phyloP scores from a whole-genome alignment of 169 alveolate species.

The Babesia bovis region DNA sequence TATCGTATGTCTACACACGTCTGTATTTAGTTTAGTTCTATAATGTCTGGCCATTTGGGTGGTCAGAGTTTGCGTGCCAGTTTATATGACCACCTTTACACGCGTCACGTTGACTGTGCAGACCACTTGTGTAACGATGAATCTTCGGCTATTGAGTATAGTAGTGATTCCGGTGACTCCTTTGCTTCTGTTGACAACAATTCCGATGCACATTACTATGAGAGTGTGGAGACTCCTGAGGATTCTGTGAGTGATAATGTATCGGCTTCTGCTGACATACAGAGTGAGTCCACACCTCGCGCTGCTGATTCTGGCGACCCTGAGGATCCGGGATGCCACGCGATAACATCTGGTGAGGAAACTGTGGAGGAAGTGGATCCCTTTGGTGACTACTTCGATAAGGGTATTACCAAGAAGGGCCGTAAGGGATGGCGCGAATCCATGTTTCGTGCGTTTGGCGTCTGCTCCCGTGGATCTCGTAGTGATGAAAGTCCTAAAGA shows the following conservation, averaged over 20 bases:
- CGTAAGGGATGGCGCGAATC: slow-evolving; percentile 1
- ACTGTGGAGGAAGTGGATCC: not conserved
- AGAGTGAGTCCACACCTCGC: not conserved
- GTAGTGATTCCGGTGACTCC: not conserved
- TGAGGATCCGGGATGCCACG: not conserved
- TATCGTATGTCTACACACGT: no score
- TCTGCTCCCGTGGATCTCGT: not conserved
- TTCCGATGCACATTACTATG: not conserved
- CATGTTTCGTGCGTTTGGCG: not conserved
- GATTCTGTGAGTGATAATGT: not conserved
- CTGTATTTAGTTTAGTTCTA: no score
- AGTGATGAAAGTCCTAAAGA: not conserved
- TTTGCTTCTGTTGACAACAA: not conserved
- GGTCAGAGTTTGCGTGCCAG: no score
- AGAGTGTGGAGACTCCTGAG: not conserved
- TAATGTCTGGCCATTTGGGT: no score
- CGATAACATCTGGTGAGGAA: slow-evolving; percentile 4
- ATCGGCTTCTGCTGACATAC: not conserved
- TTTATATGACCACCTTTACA: slow-evolving; percentile 25
- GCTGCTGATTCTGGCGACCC: not conserved
- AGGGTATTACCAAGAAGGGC: not conserved
- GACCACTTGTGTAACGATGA: slow-evolving; percentile 38
- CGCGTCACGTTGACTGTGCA: slow-evolving; percentile 30
- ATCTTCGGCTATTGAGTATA: slow-evolving; percentile 13
- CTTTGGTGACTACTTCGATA: not conserved